phyloP scores from a whole-genome alignment of 441 rosid species.

The Aquilaria agallochum region DNA sequence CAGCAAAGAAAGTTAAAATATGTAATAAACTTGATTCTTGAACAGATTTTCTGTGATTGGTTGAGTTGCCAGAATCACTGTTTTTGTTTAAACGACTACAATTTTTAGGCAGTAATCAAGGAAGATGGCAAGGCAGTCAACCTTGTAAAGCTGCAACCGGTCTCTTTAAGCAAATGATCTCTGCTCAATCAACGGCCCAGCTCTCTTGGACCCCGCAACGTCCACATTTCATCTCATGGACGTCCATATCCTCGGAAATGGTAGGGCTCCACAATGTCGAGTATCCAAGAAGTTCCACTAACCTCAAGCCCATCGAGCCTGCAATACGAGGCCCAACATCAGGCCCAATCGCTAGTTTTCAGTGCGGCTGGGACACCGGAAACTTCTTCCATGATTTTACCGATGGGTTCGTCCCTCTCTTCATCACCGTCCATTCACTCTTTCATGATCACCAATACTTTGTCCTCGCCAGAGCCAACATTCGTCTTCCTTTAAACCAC shows the following conservation, averaged over 20 bases:
- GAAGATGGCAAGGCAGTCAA: too few relatives aligned
- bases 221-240: slow-evolving; percentile 28
- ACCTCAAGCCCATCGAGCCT: slow-evolving; percentile 23
- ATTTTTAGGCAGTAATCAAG: too few relatives aligned
- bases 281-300: slow-evolving; percentile 39
- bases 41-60: too few relatives aligned
- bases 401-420: slow-evolving; percentile 62
- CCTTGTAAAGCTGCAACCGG: slow-evolving; percentile 32
- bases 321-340: slow-evolving; percentile 29
- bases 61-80: too few relatives aligned
- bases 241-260: slow-evolving; percentile 54
- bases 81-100: too few relatives aligned
- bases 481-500: slow-evolving; percentile 24
- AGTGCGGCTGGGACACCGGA: slow-evolving; percentile 67
- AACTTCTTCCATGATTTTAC: slow-evolving; percentile 60
- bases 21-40: too few relatives aligned
- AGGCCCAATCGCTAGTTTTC: slow-evolving; percentile 48
- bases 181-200: slow-evolving; percentile 44
- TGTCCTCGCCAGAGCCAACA: slow-evolving; percentile 38
- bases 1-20: too few relatives aligned
- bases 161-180: slow-evolving; percentile 42
- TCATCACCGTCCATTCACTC: slow-evolving; percentile 41
- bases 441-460: slow-evolving; percentile 30
- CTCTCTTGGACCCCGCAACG: slow-evolving; percentile 29
- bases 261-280: slow-evolving; percentile 26